Evolutionary conservation across 306 rosid species (phyloP), one percentile per base, ranked within the genome.

Genomic region (Macrotyloma uniflorum): DNA sequence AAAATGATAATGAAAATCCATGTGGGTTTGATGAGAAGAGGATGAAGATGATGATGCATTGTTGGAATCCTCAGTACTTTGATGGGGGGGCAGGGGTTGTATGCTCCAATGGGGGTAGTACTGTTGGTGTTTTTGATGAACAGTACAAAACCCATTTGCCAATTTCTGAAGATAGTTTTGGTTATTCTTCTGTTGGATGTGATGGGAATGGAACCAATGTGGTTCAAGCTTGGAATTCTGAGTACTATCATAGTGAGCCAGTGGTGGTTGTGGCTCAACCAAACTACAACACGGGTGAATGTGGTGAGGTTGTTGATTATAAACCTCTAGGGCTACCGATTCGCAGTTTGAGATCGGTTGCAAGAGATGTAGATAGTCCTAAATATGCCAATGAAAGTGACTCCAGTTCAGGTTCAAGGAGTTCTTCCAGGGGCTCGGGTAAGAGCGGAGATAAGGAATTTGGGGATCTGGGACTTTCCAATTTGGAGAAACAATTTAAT

Each of bases 261-360:
- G 72, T 85, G 81, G 88, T 86, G 30, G 84, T 88, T 46, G 81
- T 89, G 53, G 88, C 97, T 81, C 90, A 90, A 69, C 92, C 91
- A 26, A 84, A 86, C 47, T 80, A 66, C 57, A 74, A 65, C 5
- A 6, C 72, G 75, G 88, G 83, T 38, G 88, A 83, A 71, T 77
- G 57, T 75, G 87, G 77, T 57, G 85, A 84, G 67, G 72, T 75
- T 32, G 87, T 70, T 64, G 90, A 80, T 67, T 51, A 87, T 75
- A 83, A 85, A 54, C 94, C 97, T 12, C 75, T 96, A 7, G 96
- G 98, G 28, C 77, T 96, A 73, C 99, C 98, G 1, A 81, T 96
- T 78, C 81, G 99, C 70, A 96, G 98, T 83, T 82, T 93, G 67
- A 91, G 83, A 53, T 83, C 89, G 1, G 83, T 55, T 63, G 74